Evolutionary conservation across 2,329 filamentous ascomycete genomes (phyloP).

Genomic region (Colletotrichum aenigma): DNA sequence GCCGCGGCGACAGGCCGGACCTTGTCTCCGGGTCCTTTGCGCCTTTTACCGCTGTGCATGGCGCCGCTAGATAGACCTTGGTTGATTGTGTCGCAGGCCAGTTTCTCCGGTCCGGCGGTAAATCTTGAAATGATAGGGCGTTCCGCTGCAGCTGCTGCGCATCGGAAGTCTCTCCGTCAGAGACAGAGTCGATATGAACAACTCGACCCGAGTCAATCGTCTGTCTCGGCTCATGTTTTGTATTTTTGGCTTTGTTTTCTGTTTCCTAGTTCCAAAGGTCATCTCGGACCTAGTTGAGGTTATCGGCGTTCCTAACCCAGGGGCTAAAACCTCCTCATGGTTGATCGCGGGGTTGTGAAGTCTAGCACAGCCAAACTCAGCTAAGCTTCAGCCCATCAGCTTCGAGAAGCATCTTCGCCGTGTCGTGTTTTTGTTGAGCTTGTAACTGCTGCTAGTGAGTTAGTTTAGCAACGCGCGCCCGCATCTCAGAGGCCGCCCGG

Average conservation of each 20-base stretch:
- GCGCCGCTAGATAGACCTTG: neutral
- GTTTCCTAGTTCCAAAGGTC: neutral
- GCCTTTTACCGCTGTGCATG: neutral
- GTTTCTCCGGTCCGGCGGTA: neutral
- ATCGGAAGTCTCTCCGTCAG: neutral
- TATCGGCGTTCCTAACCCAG: neutral
- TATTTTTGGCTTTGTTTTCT: neutral
- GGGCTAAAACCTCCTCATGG: neutral
- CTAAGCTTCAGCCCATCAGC: neutral
- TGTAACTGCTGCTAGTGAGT: neutral
- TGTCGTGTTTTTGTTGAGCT: neutral
- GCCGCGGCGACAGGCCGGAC: neutral
- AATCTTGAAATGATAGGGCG: neutral
- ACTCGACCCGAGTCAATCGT: neutral
- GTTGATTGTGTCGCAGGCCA: neutral
- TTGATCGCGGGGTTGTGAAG: neutral
- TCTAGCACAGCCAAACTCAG: neutral
- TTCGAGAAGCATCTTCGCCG: neutral
- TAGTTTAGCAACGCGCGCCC: neutral
- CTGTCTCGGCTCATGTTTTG: conserved; percentile 11
- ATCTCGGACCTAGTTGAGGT: neutral
- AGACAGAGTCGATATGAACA: neutral
- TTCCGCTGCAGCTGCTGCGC: neutral
- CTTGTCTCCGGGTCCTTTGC: neutral
- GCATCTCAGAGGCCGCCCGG: neutral